Evolutionary conservation across 257 asterid species (phyloP).

Genomic region (Nicotiana tabacum): DNA sequence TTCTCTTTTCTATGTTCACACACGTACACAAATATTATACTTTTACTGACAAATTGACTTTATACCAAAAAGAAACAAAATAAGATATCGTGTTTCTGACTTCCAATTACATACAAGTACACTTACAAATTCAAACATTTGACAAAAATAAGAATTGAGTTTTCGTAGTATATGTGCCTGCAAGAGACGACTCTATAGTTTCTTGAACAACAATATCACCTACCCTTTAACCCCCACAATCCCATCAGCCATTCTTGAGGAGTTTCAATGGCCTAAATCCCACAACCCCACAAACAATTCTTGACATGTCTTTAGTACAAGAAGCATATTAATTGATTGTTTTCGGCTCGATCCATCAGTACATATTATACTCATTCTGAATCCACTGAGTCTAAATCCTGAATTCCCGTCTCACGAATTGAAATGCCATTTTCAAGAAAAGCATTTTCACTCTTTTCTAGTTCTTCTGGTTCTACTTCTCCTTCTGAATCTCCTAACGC

Average conservation of each 20-base stretch:
- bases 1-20: background rate
- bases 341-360: background rate
- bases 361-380: background rate
- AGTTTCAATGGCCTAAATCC: background rate
- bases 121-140: background rate
- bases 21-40: background rate
- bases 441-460: conserved; percentile 4
- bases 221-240: background rate
- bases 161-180: background rate
- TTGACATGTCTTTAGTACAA: background rate
- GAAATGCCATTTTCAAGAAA: conserved; percentile 3
- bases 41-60: background rate
- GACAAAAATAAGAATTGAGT: background rate
- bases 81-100: conserved; percentile 1
- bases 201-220: background rate
- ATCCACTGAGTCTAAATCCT: background rate
- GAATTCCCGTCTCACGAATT: background rate
- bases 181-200: background rate
- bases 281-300: too few species aligned
- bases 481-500: background rate
- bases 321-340: background rate
- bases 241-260: background rate
- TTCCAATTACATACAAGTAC: background rate
- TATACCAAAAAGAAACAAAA: background rate
- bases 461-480: background rate